phyloP scores from a whole-genome alignment of 2,329 filamentous ascomycete genomes.

The Hymenoscyphus linearis region DNA sequence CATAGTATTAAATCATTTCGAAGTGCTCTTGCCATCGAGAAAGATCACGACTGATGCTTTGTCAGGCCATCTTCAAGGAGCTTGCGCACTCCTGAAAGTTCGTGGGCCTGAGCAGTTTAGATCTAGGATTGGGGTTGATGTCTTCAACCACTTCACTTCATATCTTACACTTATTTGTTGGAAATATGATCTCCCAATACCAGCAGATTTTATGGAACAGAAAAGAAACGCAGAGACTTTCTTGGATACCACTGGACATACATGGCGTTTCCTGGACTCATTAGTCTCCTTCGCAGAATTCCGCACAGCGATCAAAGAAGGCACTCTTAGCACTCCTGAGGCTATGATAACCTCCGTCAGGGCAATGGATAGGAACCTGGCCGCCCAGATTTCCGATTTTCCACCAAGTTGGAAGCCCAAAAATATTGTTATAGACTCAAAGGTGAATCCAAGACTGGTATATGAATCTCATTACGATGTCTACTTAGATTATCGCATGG shows the following conservation, averaged over 20 bases:
- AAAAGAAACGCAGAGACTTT: slow-evolving; percentile 38
- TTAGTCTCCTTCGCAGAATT: slow-evolving; percentile 9
- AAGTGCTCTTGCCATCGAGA: slow-evolving; percentile 41
- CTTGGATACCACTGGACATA: slow-evolving; percentile 8
- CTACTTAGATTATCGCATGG: slow-evolving; percentile 11
- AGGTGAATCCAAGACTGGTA: slow-evolving; percentile 3
- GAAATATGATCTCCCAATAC: slow-evolving; percentile 44
- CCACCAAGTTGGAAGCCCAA: neutral
- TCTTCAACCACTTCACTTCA: slow-evolving; percentile 49
- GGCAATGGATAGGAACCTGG: neutral
- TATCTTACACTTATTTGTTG: slow-evolving; percentile 46
- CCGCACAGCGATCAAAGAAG: slow-evolving; percentile 6
- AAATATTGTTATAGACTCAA: neutral
- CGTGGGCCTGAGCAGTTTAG: slow-evolving; percentile 42
- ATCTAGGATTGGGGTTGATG: slow-evolving; percentile 42
- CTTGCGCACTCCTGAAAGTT: slow-evolving; percentile 42
- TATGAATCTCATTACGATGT: slow-evolving; percentile 15
- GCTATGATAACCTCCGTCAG: neutral
- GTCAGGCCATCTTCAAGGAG: slow-evolving; percentile 47
- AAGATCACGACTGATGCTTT: slow-evolving; percentile 34
- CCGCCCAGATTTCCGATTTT: neutral
- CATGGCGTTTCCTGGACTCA: slow-evolving; percentile 2
- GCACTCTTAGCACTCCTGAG: neutral
- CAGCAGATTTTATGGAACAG: slow-evolving; percentile 37
- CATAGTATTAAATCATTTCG: slow-evolving; percentile 47